Conservation (phyloP, 148 eudicot species). For the Vaccinium myrtillus region DNA sequence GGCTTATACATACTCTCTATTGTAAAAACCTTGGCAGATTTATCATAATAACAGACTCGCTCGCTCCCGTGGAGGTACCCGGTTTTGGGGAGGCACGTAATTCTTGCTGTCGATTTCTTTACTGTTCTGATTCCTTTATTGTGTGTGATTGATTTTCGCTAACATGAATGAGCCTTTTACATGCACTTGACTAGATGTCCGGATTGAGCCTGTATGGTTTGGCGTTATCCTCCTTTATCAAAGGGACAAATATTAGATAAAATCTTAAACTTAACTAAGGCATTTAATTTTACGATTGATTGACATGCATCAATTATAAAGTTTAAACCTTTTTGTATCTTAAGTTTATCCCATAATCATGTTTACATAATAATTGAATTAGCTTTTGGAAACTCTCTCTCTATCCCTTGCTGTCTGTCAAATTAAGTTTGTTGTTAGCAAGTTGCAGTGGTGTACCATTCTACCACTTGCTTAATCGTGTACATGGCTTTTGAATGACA, state of each 20-base stretch:
- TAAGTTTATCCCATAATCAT: not conserved
- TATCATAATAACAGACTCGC: too few species aligned
- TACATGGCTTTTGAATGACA: constrained; percentile 8
- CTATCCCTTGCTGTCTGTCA: not conserved
- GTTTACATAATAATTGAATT: not conserved
- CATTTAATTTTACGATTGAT: not conserved
- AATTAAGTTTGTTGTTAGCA: not conserved
- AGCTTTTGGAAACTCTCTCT: not conserved
- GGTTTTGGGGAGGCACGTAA: too few species aligned
- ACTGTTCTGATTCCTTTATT: too few species aligned
- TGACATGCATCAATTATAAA: not conserved
- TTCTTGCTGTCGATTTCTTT: too few species aligned
- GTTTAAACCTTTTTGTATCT: not conserved
- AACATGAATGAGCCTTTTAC: not conserved
- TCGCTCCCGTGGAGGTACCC: too few species aligned
- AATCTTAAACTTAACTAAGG: not conserved
- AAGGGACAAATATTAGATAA: not conserved
- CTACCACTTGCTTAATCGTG: constrained; percentile 5
- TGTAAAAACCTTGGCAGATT: too few species aligned
- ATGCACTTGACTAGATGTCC: not conserved
- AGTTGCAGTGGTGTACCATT: not conserved
- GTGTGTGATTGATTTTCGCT: too few species aligned
- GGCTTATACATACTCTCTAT: too few species aligned
- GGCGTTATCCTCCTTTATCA: not conserved
- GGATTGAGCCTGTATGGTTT: not conserved